A percentile compares a stretch with the other conserved stretches of the same genome.
Evolutionary conservation across 1,139 yeast genomes (phyloP).

Genomic region (Ogataea hybrid): DNA sequence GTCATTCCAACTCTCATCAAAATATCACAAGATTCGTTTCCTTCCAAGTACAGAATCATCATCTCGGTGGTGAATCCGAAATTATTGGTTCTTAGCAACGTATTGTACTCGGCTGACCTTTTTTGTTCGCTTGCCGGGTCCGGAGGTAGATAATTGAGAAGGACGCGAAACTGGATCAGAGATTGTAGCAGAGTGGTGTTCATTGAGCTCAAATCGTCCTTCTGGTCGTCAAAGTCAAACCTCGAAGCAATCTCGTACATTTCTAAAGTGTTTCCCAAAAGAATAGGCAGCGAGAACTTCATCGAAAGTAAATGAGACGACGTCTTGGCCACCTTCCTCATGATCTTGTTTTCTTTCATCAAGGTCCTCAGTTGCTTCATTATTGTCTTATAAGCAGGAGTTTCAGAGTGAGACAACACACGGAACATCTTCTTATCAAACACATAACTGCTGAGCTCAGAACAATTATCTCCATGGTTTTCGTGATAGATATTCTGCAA

Average conservation of each 20-base stretch:
- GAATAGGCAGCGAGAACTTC: slow-evolving; percentile 20
- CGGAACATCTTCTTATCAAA: slow-evolving; percentile 26
- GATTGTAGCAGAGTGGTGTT: slow-evolving; percentile 35
- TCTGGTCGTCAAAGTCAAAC: slow-evolving; percentile 33
- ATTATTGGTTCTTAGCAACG: slow-evolving; percentile 17
- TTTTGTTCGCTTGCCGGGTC: slow-evolving; percentile 12
- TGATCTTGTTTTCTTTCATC: slow-evolving; percentile 13
- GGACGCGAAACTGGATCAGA: slow-evolving; percentile 36
- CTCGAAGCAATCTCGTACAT: slow-evolving; percentile 57
- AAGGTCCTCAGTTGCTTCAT: slow-evolving; percentile 17
- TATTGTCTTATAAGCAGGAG: slow-evolving; percentile 15
- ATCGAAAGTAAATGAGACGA: slow-evolving; percentile 9
- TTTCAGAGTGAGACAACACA: slow-evolving; percentile 22
- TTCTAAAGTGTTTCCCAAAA: slow-evolving; percentile 55
- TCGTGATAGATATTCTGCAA: slow-evolving; percentile 20
- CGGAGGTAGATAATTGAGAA: slow-evolving; percentile 22
- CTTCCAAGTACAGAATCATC: slow-evolving; percentile 41
- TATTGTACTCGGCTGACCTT: slow-evolving; percentile 13
- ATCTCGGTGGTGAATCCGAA: slow-evolving; percentile 41
- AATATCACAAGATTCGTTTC: slow-evolving; percentile 40
- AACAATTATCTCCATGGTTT: slow-evolving; percentile 26
- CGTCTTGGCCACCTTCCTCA: slow-evolving; percentile 14
- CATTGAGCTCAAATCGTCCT: slow-evolving; percentile 17
- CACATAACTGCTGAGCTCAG: slow-evolving; percentile 20
- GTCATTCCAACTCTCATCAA: slow-evolving; percentile 20